Conservation (phyloP, 148 eudicot species). For the Chenopodium quinoa region DNA sequence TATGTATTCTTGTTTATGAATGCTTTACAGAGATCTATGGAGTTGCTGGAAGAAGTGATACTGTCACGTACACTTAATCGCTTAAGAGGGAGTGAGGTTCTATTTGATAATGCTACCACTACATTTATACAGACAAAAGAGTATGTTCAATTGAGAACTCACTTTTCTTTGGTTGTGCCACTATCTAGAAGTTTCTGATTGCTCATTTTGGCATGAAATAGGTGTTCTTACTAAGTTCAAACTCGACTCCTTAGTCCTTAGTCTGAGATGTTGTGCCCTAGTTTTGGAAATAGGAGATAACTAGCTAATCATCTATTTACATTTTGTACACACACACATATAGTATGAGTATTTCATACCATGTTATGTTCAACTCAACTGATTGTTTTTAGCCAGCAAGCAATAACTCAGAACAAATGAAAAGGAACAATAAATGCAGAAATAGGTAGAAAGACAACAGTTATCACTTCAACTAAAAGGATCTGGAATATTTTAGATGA, state of each 20-base stretch:
- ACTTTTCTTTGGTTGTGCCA: not conserved
- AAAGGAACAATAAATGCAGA: not conserved
- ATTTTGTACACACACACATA: too few relatives aligned
- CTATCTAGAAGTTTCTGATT: not conserved
- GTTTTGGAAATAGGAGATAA: too few relatives aligned
- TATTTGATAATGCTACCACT: constrained; percentile 52
- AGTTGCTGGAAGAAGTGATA: constrained; percentile 86
- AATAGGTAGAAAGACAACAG: not conserved
- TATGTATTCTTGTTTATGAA: not conserved
- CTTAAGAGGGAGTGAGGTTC: constrained; percentile 53
- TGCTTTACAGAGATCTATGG: constrained; percentile 63
- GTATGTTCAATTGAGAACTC: constrained; percentile 37
- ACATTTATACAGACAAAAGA: constrained; percentile 75
- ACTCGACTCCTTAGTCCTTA: too few relatives aligned
- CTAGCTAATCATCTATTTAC: not conserved
- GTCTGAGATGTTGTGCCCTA: too few relatives aligned
- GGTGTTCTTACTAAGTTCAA: not conserved
- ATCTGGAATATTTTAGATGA: not conserved
- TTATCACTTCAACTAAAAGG: not conserved
- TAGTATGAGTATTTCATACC: too few relatives aligned
- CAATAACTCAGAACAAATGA: not conserved
- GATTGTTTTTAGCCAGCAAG: not conserved
- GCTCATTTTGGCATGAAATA: not conserved
- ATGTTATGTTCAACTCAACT: not conserved
- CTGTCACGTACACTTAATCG: constrained; percentile 78